Percentiles rank a stretch among this genome's conserved stretches.
Conservation (phyloP, 768 basidiomycete species). For the Boletus coccyginus region DNA sequence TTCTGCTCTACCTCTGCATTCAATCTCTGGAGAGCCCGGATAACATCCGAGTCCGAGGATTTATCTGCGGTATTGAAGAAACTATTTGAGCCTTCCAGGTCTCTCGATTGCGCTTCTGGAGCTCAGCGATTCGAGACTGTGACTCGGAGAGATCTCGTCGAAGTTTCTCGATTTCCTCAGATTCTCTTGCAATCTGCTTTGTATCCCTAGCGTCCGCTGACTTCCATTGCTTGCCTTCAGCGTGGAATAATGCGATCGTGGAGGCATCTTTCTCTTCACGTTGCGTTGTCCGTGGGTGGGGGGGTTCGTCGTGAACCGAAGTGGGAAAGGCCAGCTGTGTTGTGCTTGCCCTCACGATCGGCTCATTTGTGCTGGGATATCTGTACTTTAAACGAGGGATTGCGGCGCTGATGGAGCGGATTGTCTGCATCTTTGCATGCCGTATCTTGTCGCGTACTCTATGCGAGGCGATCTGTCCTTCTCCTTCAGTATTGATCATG, state of each 20-base stretch:
- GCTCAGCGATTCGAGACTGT: background rate
- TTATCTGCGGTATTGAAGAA: slow-evolving; percentile 8
- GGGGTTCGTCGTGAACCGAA: background rate
- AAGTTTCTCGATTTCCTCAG: slow-evolving; percentile 4
- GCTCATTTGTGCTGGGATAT: no score
- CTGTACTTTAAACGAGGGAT: background rate
- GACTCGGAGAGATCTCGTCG: slow-evolving; percentile 4
- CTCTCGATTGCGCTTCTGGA: slow-evolving; percentile 7
- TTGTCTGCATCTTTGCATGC: background rate
- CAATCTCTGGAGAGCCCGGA: slow-evolving; percentile 3
- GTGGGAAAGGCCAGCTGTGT: background rate
- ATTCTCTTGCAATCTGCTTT: background rate
- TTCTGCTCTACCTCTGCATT: slow-evolving; percentile 13
- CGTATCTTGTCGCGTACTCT: background rate
- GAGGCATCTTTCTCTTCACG: background rate
- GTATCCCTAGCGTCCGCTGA: background rate
- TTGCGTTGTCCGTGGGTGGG: background rate
- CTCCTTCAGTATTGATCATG: background rate
- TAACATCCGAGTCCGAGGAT: slow-evolving; percentile 11
- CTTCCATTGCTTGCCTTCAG: background rate
- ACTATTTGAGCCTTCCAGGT: slow-evolving; percentile 6
- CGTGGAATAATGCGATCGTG: no score
- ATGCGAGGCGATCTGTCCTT: background rate
- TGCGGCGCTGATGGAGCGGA: background rate
- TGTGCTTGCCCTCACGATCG: background rate